These are phyloP conservation scores for Candida boleticola DNA, from an alignment of 805 yeast genomes.

Conservation along the genomic window DNA sequence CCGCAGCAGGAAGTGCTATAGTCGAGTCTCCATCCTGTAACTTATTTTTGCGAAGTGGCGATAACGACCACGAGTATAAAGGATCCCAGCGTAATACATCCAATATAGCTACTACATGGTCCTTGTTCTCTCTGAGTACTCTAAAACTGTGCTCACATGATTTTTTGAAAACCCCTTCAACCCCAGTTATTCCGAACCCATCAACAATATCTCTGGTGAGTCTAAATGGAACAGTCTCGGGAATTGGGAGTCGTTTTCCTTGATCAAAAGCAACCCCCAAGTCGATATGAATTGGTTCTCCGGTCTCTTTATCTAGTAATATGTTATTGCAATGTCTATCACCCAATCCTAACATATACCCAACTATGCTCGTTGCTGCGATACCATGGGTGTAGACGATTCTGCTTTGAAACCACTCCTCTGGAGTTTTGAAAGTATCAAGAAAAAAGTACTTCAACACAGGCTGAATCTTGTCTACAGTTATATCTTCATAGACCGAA, in stretches of 20 bases:
- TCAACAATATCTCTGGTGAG: constrained; percentile 85
- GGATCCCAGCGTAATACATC: constrained; percentile 93
- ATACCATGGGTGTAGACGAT: constrained; percentile 69
- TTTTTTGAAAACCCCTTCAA: constrained; percentile 69
- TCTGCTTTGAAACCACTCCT: constrained; percentile 70
- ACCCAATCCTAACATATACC: constrained; percentile 87
- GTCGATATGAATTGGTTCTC: constrained; percentile 95
- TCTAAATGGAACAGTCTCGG: constrained; percentile 93
- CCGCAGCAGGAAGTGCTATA: constrained; percentile 7
- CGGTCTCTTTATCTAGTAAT: constrained; percentile 72
- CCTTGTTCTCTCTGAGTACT: constrained; percentile 62
- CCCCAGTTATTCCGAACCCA: constrained; percentile 87
- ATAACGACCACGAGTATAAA: constrained; percentile 83
- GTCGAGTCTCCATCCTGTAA: constrained; percentile 43
- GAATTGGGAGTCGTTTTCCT: constrained; percentile 78
- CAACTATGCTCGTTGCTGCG: constrained; percentile 84
- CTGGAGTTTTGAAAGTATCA: constrained; percentile 61
- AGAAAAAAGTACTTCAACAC: constrained; percentile 69
- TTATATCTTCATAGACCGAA: constrained; percentile 46
- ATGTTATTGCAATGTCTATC: constrained; percentile 94
- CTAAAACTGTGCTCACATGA: constrained; percentile 72
- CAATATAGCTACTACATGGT: constrained; percentile 73
- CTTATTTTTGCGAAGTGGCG: constrained; percentile 63
- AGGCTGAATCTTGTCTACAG: constrained; percentile 54
- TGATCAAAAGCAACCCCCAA: constrained; percentile 96